Evolutionary conservation across 2,329 filamentous ascomycete genomes (phyloP).

Genomic region (Paecilomyces formosus): DNA sequence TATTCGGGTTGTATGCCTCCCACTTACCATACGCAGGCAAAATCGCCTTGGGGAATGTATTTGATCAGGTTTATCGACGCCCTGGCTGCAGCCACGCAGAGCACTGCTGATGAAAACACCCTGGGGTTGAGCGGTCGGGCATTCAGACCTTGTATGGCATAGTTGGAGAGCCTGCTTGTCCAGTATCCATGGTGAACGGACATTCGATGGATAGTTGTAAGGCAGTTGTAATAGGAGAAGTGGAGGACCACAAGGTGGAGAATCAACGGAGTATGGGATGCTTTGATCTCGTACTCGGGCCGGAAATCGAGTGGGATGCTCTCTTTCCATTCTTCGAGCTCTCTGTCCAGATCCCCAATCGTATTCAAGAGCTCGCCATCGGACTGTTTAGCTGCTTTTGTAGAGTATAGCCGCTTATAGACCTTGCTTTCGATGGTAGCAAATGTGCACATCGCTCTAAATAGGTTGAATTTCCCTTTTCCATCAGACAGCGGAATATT

Average conservation of each 20-base stretch:
- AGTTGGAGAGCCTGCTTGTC: slow-evolving; percentile 91
- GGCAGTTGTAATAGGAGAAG: slow-evolving; percentile 94
- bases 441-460: slow-evolving; percentile 87
- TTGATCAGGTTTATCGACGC: slow-evolving; percentile 91
- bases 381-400: slow-evolving; percentile 82
- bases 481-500: slow-evolving; percentile 87
- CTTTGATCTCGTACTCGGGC: slow-evolving; percentile 94
- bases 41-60: slow-evolving; percentile 93
- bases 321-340: slow-evolving; percentile 94
- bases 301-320: slow-evolving; percentile 89
- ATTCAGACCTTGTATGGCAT: slow-evolving; percentile 89
- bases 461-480: slow-evolving; percentile 89
- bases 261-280: slow-evolving; percentile 85
- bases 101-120: slow-evolving; percentile 85
- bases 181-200: slow-evolving; percentile 96
- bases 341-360: slow-evolving; percentile 85
- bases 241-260: slow-evolving; percentile 90
- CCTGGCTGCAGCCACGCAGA: slow-evolving; percentile 87
- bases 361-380: slow-evolving; percentile 91
- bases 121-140: slow-evolving; percentile 83
- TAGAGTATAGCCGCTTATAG: slow-evolving; percentile 87
- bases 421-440: slow-evolving; percentile 87
- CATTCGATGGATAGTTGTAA: slow-evolving; percentile 98
- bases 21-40: slow-evolving; percentile 85
- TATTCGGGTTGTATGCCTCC: background rate